Percentiles rank a stretch among this genome's conserved stretches.
These are phyloP conservation scores for Tylopilus subfusipes DNA, from an alignment of 768 basidiomycete genomes.

Conservation along the genomic window DNA sequence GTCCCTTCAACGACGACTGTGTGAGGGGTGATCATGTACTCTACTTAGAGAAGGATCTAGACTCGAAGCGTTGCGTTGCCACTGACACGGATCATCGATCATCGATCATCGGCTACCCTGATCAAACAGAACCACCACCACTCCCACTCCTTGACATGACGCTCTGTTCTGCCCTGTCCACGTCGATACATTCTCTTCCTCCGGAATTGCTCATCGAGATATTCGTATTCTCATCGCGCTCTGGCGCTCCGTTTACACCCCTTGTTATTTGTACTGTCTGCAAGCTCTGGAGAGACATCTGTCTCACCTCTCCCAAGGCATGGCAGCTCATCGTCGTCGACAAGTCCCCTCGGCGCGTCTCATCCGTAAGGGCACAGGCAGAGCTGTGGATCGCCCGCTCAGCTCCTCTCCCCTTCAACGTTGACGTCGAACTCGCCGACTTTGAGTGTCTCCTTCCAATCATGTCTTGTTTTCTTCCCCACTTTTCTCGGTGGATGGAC, in stretches of 20 bases:
- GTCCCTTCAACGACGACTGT: no score
- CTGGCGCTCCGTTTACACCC: slow-evolving; percentile 45
- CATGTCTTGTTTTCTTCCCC: slow-evolving; percentile 57
- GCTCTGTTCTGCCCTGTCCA: background rate
- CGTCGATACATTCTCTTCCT: slow-evolving; percentile 40
- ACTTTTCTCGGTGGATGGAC: slow-evolving; percentile 55
- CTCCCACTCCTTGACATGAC: background rate
- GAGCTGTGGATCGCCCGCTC: slow-evolving; percentile 54
- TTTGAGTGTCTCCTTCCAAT: slow-evolving; percentile 57
- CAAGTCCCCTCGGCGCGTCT: slow-evolving; percentile 35
- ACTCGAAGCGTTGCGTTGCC: no score
- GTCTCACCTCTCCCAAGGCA: slow-evolving; percentile 49
- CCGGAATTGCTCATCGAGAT: slow-evolving; percentile 62
- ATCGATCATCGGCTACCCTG: no score
- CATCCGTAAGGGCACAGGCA: slow-evolving; percentile 46
- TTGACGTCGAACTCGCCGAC: slow-evolving; percentile 47
- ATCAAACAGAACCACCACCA: no score
- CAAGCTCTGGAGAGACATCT: slow-evolving; percentile 53
- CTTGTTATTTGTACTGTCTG: slow-evolving; percentile 54
- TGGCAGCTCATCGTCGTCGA: slow-evolving; percentile 60
- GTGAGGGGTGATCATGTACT: no score
- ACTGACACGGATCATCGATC: no score
- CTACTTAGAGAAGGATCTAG: no score
- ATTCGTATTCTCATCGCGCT: slow-evolving; percentile 43
- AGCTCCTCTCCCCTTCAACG: slow-evolving; percentile 49